These are phyloP conservation scores for Cercospora nicotianae DNA, from an alignment of 2,329 filamentous ascomycete species.

Conservation along the genomic window DNA sequence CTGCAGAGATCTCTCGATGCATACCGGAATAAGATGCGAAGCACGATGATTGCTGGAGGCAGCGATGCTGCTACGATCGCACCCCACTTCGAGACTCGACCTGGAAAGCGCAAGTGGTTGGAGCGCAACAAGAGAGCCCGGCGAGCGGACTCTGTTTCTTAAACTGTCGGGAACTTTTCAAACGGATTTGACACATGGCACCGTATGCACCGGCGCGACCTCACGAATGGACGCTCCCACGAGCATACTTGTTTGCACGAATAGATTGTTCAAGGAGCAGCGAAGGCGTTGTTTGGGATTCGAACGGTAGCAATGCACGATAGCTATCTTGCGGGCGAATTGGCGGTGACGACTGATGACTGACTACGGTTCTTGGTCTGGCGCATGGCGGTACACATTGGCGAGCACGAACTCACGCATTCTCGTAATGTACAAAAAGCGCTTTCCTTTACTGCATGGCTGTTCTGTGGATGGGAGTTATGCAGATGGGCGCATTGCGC, in stretches of 20 bases:
- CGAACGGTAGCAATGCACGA: background rate
- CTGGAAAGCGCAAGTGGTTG: constrained; percentile 70
- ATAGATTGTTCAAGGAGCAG: background rate
- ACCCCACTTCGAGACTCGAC: constrained; percentile 84
- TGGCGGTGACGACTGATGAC: background rate
- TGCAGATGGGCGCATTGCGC: background rate
- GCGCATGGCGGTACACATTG: background rate
- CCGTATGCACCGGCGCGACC: background rate
- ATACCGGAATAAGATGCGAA: constrained; percentile 88
- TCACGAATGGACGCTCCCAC: background rate
- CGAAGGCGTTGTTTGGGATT: constrained; percentile 6
- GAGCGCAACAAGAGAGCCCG: constrained; percentile 46
- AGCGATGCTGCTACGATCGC: constrained; percentile 72
- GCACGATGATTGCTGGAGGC: constrained; percentile 74
- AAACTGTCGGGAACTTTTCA: background rate
- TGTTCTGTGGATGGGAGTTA: background rate
- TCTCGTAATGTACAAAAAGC: constrained; percentile 1
- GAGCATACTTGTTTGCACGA: background rate
- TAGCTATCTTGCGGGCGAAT: background rate
- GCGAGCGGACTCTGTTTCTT: constrained; percentile 24
- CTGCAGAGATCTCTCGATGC: constrained; percentile 69
- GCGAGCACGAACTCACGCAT: background rate
- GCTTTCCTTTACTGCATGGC: background rate
- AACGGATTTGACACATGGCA: background rate
- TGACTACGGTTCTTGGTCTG: background rate